Conservation (phyloP, 441 rosid species). For the Erodium trifolium region DNA sequence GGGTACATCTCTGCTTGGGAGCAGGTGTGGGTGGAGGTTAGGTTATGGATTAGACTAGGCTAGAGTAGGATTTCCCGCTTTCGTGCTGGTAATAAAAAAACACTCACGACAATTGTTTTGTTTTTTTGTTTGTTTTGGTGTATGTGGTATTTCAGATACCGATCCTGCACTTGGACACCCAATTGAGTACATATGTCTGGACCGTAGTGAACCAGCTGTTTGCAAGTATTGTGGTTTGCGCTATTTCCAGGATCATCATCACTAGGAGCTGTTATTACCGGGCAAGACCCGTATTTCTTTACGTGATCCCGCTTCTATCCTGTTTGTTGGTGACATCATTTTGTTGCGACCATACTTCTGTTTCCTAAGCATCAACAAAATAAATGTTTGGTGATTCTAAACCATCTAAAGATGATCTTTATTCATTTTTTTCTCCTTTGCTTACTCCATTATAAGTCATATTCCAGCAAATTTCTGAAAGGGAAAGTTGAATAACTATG, state of each 20-base stretch:
- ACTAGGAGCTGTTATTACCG: conserved; percentile 29
- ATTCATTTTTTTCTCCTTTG: background rate
- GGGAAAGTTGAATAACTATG: no score
- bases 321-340: conserved; percentile 2
- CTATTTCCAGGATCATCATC: conserved; percentile 86
- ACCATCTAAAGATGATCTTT: background rate
- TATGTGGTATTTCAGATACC: conserved; percentile 35
- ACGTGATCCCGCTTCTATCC: background rate
- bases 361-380: background rate
- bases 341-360: background rate
- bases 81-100: no score
- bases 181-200: conserved; percentile 93
- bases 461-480: no score
- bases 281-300: background rate
- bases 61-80: no score
- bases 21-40: no score
- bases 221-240: conserved; percentile 98
- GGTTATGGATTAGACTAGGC: no score
- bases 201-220: conserved; percentile 66
- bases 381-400: conserved; percentile 7
- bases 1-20: no score
- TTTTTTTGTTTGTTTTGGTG: no score
- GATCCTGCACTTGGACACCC: conserved; percentile 95
- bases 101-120: no score
- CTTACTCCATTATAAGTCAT: background rate